Conservation (phyloP, 2,329 filamentous ascomycete species). For the Monilinia aucupariae region DNA sequence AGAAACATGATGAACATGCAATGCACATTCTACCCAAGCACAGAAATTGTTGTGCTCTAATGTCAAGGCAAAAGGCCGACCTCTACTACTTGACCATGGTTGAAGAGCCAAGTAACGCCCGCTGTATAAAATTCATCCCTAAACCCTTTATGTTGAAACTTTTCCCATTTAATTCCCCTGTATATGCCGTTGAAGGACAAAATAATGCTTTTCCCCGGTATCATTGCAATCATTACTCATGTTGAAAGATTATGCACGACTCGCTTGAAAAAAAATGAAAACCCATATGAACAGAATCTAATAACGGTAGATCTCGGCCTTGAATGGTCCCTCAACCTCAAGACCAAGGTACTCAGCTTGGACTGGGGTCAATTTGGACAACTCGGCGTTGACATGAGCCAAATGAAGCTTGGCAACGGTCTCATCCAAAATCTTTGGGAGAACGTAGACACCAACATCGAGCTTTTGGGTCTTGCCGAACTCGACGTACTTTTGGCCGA, state of each 20-base stretch:
- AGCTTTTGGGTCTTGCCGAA: conserved; percentile 92
- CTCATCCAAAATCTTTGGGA: conserved; percentile 99
- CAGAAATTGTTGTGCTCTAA: conserved; percentile 23
- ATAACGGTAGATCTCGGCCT: conserved; percentile 68
- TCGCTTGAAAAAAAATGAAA: conserved; percentile 23
- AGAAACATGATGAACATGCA: conserved; percentile 14
- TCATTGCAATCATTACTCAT: conserved; percentile 50
- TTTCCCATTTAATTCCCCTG: conserved; percentile 30
- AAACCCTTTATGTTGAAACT: conserved; percentile 36
- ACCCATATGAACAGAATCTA: conserved; percentile 29
- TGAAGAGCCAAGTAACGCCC: conserved; percentile 39
- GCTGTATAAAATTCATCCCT: conserved; percentile 27
- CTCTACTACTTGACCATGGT: conserved; percentile 37
- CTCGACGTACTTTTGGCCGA: conserved; percentile 91
- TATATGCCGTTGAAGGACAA: conserved; percentile 59
- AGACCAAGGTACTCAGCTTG: conserved; percentile 96
- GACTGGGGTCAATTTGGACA: conserved; percentile 74
- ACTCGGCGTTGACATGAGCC: conserved; percentile 88
- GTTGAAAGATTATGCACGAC: conserved; percentile 35
- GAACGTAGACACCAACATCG: conserved; percentile 85
- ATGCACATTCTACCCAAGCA: conserved; percentile 21
- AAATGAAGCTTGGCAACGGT: conserved; percentile 94
- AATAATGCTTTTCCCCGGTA: conserved; percentile 51
- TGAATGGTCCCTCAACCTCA: conserved; percentile 83
- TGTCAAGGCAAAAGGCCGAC: conserved; percentile 32